A percentile compares a stretch with the other conserved stretches of the same genome.
These are phyloP conservation scores for Amanita thiersii DNA, from an alignment of 768 basidiomycete species.

Conservation along the genomic window DNA sequence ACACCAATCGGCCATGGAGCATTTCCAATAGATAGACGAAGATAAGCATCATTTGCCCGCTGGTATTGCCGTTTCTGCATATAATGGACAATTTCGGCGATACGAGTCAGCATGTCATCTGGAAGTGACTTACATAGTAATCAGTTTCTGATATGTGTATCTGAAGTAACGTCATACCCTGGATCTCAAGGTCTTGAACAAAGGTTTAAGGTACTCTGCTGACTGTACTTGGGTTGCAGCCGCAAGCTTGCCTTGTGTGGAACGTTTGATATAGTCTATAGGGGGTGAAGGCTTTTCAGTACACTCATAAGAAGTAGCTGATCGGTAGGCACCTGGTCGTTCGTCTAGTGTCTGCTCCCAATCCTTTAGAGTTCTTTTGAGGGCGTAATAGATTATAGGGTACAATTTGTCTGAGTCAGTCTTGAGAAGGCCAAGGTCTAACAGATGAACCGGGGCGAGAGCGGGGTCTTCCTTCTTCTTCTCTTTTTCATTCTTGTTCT, in stretches of 20 bases:
- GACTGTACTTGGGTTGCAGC: conserved; percentile 95
- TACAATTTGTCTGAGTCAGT: conserved; percentile 92
- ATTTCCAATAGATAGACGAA: conserved; percentile 95
- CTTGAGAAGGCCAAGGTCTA: conserved; percentile 81
- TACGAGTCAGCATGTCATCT: conserved; percentile 73
- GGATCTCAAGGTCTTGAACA: conserved; percentile 86
- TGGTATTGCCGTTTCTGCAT: conserved; percentile 98
- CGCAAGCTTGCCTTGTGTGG: conserved; percentile 88
- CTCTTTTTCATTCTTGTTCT: conserved; percentile 48
- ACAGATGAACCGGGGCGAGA: conserved; percentile 35
- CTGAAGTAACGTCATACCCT: conserved; percentile 51
- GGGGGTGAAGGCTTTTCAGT: conserved; percentile 7
- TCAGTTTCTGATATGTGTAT: background rate
- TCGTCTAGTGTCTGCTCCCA: conserved; percentile 96
- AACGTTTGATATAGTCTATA: conserved; percentile 76
- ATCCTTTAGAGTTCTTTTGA: conserved; percentile 89
- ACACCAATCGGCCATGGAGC: conserved; percentile 99
- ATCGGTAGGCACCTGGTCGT: conserved; percentile 56
- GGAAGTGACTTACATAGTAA: conserved; percentile 52
- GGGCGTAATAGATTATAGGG: conserved; percentile 92
- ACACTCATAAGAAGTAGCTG: background rate
- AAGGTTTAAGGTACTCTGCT: conserved; percentile 92
- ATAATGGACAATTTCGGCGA: conserved; percentile 91
- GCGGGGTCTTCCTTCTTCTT: conserved; percentile 54
- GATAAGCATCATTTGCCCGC: conserved; percentile 92